Percentiles rank a stretch among this genome's conserved stretches.
These are phyloP conservation scores for Pulveroboletus ravenelii DNA, from an alignment of 768 basidiomycete genomes.

Conservation along the genomic window DNA sequence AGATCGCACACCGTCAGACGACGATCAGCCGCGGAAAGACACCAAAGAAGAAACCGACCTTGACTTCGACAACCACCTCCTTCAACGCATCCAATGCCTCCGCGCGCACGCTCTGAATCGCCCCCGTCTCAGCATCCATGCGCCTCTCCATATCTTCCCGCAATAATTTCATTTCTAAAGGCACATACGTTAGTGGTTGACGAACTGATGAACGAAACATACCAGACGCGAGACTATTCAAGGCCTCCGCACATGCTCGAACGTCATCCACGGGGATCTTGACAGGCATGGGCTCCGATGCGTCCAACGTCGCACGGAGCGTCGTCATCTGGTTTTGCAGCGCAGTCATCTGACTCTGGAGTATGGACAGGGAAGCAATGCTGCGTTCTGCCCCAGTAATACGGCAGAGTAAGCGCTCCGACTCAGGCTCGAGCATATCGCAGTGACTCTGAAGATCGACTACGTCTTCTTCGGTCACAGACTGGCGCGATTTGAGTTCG, in stretches of 20 bases:
- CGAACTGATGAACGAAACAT: constrained; percentile 5
- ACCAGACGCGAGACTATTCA: constrained; percentile 43
- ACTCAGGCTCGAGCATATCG: constrained; percentile 35
- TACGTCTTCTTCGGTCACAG: constrained; percentile 27
- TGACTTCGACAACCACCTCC: constrained; percentile 31
- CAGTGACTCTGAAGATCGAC: constrained; percentile 34
- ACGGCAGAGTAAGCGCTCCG: constrained; percentile 27
- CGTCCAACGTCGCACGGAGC: constrained; percentile 21
- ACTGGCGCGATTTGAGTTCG: constrained; percentile 22
- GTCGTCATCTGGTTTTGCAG: constrained; percentile 18
- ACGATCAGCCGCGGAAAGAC: constrained; percentile 7
- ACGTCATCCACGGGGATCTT: constrained; percentile 20
- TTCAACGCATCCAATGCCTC: constrained; percentile 37
- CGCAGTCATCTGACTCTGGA: constrained; percentile 22
- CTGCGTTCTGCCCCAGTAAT: constrained; percentile 28
- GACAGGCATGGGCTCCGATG: constrained; percentile 1
- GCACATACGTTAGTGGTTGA: neutral
- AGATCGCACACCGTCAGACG: constrained; percentile 21
- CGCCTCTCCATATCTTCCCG: constrained; percentile 41
- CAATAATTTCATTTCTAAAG: constrained; percentile 42
- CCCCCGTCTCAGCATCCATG: constrained; percentile 43
- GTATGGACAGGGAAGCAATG: constrained; percentile 26
- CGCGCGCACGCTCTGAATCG: constrained; percentile 37
- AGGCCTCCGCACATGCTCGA: constrained; percentile 29
- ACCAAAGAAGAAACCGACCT: constrained; percentile 22